Conservation (phyloP, 73 alveolate species). For the Diophrys appendiculata region DNA sequence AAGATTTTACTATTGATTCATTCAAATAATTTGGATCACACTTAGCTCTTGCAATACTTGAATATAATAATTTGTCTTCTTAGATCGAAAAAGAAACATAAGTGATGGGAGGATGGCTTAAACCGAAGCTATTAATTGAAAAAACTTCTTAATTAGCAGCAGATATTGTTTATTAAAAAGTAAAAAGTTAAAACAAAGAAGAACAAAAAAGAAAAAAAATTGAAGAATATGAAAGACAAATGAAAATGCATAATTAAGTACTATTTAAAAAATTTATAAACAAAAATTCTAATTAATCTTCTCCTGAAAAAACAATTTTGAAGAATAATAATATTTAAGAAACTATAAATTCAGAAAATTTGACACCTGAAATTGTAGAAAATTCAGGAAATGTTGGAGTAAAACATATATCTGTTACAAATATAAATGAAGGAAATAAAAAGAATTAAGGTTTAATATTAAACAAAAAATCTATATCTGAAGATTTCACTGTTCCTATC, state of each 20-base stretch:
- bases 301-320: no score
- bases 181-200: conserved; percentile 41
- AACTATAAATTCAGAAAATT: no score
- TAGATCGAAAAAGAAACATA: conserved; percentile 41
- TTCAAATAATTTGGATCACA: conserved; percentile 32
- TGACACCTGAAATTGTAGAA: no score
- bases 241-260: conserved; percentile 4
- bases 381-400: no score
- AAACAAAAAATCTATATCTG: no score
- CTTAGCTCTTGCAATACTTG: conserved; percentile 13
- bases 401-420: no score
- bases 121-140: conserved; percentile 44
- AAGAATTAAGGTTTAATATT: no score
- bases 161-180: conserved; percentile 23
- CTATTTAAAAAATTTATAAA: background rate
- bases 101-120: conserved; percentile 42
- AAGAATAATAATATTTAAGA: background rate
- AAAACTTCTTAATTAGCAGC: conserved; percentile 56
- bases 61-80: conserved; percentile 8
- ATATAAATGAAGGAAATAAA: no score
- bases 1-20: background rate
- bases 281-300: background rate
- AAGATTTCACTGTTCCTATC: no score
- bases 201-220: conserved; percentile 26
- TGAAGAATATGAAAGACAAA: conserved; percentile 33